Conservation (phyloP, 805 yeast genomes). For the Candida namnaoensis region DNA sequence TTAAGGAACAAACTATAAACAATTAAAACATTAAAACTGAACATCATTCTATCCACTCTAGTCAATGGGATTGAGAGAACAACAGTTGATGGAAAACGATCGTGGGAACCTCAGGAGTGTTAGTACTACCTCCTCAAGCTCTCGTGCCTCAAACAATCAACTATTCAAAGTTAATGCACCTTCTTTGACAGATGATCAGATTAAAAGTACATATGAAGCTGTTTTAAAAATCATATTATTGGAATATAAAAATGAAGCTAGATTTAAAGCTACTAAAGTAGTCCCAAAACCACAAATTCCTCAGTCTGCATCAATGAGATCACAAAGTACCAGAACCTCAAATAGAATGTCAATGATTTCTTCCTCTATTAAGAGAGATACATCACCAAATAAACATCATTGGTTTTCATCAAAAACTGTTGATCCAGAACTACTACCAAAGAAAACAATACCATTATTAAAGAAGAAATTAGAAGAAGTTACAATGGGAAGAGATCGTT, state of each 20-base stretch:
- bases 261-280: conserved; percentile 30
- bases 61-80: no score
- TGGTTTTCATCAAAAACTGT: conserved; percentile 21
- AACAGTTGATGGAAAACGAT: no score
- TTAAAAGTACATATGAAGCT: conserved; percentile 34
- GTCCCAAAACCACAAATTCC: neutral
- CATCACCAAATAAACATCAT: conserved; percentile 19
- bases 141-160: neutral
- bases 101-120: no score
- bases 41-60: no score
- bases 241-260: conserved; percentile 56
- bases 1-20: no score
- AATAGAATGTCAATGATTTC: neutral
- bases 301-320: neutral
- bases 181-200: conserved; percentile 2
- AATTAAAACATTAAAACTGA: no score
- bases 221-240: conserved; percentile 47
- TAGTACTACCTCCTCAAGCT: neutral
- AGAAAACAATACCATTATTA: conserved; percentile 23
- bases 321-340: neutral
- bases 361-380: conserved; percentile 10
- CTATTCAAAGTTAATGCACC: neutral
- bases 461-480: conserved; percentile 33
- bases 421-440: conserved; percentile 28
- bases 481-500: conserved; percentile 32